These are phyloP conservation scores for Mortierella polycephala DNA, from an alignment of 371 early-diverging fungal species.

Conservation along the genomic window DNA sequence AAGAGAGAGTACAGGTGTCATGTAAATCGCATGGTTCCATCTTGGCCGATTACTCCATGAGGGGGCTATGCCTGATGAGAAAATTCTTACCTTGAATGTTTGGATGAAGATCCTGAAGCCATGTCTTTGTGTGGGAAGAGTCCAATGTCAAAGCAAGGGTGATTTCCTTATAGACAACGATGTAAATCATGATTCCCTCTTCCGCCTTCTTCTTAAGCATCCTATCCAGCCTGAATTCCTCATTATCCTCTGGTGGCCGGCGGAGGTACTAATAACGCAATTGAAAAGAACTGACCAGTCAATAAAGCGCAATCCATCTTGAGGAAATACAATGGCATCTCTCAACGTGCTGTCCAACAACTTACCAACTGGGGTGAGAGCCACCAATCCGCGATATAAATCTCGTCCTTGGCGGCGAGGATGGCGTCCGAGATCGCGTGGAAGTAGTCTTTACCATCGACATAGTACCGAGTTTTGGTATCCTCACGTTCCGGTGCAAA, in stretches of 20 bases:
- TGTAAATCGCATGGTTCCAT: constrained; percentile 56
- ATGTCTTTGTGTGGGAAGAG: constrained; percentile 84
- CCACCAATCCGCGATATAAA: constrained; percentile 96
- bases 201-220: constrained; percentile 85
- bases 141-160: constrained; percentile 81
- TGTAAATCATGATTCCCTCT: constrained; percentile 90
- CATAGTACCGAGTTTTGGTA: constrained; percentile 75
- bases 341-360: not conserved
- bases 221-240: constrained; percentile 85
- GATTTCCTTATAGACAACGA: constrained; percentile 93
- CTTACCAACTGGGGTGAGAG: constrained; percentile 81
- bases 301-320: not conserved
- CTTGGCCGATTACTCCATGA: constrained; percentile 30
- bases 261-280: constrained; percentile 71
- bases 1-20: not conserved
- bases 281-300: not conserved
- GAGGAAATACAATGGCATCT: not conserved
- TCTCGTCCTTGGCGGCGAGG: constrained; percentile 74
- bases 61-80: too few species aligned
- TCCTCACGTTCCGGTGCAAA: constrained; percentile 85
- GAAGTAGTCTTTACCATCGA: constrained; percentile 90
- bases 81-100: constrained; percentile 71
- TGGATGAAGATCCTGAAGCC: constrained; percentile 80
- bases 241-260: constrained; percentile 77
- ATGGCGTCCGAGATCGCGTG: constrained; percentile 84